Percentiles rank a stretch among this genome's conserved stretches.
These are phyloP conservation scores for Diospyros lotus DNA, from an alignment of 148 eudicot genomes.

Conservation along the genomic window DNA sequence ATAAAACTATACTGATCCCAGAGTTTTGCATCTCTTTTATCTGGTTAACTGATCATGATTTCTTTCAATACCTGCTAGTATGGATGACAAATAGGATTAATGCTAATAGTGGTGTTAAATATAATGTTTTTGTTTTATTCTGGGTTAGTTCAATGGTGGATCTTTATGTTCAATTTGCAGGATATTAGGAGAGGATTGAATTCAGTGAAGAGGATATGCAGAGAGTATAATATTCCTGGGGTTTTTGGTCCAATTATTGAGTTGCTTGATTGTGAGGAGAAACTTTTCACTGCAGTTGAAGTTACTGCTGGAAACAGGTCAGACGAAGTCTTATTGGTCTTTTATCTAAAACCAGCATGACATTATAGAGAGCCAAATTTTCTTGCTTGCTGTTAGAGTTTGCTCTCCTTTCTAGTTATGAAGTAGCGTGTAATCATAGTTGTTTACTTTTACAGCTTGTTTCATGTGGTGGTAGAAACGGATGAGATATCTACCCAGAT, in stretches of 20 bases:
- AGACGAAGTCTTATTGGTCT: background rate
- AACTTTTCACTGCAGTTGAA: conserved; percentile 97
- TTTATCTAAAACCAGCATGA: background rate
- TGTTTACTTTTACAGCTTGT: conserved; percentile 56
- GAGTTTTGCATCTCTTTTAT: too few relatives aligned
- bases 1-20: too few relatives aligned
- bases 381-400: background rate
- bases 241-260: conserved; percentile 89
- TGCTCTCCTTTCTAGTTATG: conserved; percentile 2
- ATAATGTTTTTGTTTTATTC: background rate
- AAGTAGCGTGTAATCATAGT: background rate
- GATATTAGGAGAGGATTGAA: conserved; percentile 89
- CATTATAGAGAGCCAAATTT: background rate
- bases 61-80: too few relatives aligned
- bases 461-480: conserved; percentile 88
- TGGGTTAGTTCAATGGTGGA: background rate
- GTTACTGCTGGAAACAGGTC: conserved; percentile 99
- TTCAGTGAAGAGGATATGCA: conserved; percentile 68
- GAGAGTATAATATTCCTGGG: conserved; percentile 47
- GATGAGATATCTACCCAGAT: conserved; percentile 86
- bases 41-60: too few relatives aligned
- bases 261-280: conserved; percentile 88
- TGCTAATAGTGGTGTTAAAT: too few relatives aligned
- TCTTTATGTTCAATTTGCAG: conserved; percentile 33
- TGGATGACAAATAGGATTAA: too few relatives aligned